A percentile compares a stretch with the other conserved stretches of the same genome.
phyloP scores from a whole-genome alignment of 2,329 filamentous ascomycete genomes.

The Cladosporium velox region DNA sequence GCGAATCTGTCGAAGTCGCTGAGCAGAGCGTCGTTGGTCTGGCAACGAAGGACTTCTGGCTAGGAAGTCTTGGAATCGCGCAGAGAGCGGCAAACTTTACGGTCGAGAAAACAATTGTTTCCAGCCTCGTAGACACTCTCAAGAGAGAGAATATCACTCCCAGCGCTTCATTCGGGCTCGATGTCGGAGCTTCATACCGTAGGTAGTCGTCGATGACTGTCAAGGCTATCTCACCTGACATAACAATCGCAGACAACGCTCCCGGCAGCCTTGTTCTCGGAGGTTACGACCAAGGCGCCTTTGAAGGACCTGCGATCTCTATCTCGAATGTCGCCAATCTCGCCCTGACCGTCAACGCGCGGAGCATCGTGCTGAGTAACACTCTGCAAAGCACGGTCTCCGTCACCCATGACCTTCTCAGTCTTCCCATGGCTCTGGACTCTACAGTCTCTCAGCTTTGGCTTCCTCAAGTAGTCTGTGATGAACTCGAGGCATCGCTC shows the following conservation, averaged over 20 bases:
- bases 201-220: not conserved
- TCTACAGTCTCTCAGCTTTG: constrained; percentile 42
- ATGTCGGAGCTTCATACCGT: constrained; percentile 38
- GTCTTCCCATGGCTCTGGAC: constrained; percentile 31
- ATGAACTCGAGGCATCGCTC: constrained; percentile 39
- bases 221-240: not conserved
- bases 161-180: constrained; percentile 42
- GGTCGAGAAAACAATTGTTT: constrained; percentile 34
- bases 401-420: constrained; percentile 5
- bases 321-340: constrained; percentile 11
- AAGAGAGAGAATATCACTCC: constrained; percentile 32
- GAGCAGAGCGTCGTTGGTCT: constrained; percentile 42
- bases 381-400: not conserved
- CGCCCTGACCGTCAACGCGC: not conserved
- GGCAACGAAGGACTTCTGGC: constrained; percentile 38
- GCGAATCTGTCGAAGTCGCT: constrained; percentile 26
- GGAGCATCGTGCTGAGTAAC: constrained; percentile 19
- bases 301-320: not conserved
- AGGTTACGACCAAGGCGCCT: constrained; percentile 36
- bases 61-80: constrained; percentile 41
- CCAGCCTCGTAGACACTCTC: constrained; percentile 33
- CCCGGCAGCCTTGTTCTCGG: constrained; percentile 35
- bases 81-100: constrained; percentile 42
- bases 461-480: constrained; percentile 40
- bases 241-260: not conserved